These are phyloP conservation scores for Corylus avellana DNA, from an alignment of 306 rosid species.

Conservation along the genomic window DNA sequence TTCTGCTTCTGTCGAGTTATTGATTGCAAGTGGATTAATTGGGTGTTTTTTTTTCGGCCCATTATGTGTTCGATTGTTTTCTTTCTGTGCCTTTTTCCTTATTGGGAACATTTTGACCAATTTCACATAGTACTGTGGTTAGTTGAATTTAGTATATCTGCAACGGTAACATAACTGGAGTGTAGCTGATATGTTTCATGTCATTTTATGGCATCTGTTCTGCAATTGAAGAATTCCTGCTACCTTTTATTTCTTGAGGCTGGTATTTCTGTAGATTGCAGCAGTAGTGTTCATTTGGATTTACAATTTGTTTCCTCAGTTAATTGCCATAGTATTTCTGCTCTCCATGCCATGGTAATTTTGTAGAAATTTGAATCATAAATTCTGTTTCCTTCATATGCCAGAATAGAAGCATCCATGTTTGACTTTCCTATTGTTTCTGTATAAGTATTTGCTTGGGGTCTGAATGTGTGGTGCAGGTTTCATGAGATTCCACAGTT, in stretches of 20 bases:
- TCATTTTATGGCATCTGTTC: too few species aligned
- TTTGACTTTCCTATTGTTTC: not conserved
- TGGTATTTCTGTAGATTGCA: too few species aligned
- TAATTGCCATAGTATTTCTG: too few species aligned
- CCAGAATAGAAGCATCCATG: not conserved
- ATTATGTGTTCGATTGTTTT: not conserved
- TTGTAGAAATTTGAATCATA: not conserved
- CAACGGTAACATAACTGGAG: too few species aligned
- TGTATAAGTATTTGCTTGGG: not conserved
- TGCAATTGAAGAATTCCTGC: not conserved
- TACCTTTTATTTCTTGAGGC: too few species aligned
- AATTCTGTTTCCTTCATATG: not conserved
- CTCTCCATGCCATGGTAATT: too few species aligned
- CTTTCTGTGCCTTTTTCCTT: not conserved
- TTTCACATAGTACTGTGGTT: too few species aligned
- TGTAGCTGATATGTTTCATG: too few species aligned
- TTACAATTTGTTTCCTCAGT: too few species aligned
- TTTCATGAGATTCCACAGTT: constrained; percentile 34
- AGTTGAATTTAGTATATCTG: too few species aligned
- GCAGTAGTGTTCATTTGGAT: too few species aligned
- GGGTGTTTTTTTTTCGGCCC: not conserved
- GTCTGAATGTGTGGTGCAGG: constrained; percentile 13
- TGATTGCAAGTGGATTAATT: not conserved
- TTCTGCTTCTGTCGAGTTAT: not conserved
- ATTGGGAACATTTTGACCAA: too few species aligned